Base-by-base conservation (phyloP, 2,329 filamentous ascomycete species). In the Beauveria brongniartii region DNA sequence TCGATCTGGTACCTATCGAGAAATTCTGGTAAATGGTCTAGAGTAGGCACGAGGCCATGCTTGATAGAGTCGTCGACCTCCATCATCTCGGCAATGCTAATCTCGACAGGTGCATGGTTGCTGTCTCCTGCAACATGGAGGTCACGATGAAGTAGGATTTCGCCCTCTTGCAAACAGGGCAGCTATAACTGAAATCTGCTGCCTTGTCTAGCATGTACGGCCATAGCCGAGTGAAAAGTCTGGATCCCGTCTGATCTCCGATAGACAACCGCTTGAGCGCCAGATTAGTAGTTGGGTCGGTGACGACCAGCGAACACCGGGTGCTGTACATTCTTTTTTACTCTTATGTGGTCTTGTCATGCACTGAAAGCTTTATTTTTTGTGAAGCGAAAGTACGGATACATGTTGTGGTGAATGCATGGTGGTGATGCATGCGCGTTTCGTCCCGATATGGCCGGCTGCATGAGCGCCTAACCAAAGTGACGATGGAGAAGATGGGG, bases 1-100 rank as follows among this genome's bases (percentile, higher is more conserved):
- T 64, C 61, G 41, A 67, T 55, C 26, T 61, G 51, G 51, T 65
- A 67, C 34, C 65, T 59, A 59, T 54, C 48, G 55, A 67, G 40
- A 54, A 59, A 59, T 7, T 12, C 24, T 30, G 63, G 9, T 46
- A 56, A 43, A 18, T 34, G 57, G 46, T 67, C 62, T 18, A 62
- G 44, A 57, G 63, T n/a, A n/a, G n/a, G 59, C 62, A 22, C 22
- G 22, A 3, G 22, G 22, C 22, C 22, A 22, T 22, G 22, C 22
- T 22, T 22, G 3, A 22, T 22, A 22, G 22, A 22, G 22, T 22
- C 22, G 22, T 22, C 22, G 22, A 22, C 22, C 22, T 3, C 22
- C 22, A 22, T 22, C 22, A 22, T 22, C 22, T 22, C 22, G 22
- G 22, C 22, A 22, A 22, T 22, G 22, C 22, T 22, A 22, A 22